Evolutionary conservation across 495 filamentous ascomycete species (phyloP).

Genomic region (Penicillium antarcticum): DNA sequence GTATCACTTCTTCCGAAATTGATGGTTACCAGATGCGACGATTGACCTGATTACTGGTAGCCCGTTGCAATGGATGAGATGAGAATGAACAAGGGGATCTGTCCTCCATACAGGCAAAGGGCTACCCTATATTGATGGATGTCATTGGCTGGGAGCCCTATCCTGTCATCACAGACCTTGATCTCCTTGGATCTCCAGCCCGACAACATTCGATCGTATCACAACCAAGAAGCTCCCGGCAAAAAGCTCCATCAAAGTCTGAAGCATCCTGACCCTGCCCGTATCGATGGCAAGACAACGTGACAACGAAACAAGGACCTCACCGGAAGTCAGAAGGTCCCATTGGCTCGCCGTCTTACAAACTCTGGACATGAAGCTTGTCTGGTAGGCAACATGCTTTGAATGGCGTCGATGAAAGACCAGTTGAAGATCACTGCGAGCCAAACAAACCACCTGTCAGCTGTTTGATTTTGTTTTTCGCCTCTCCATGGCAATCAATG

Average conservation of each 20-base stretch:
- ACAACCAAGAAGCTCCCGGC: constrained; percentile 5
- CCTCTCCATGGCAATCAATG: constrained; percentile 6
- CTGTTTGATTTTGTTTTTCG: not conserved
- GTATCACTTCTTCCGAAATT: constrained; percentile 24
- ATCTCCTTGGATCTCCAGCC: constrained; percentile 12
- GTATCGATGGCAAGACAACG: constrained; percentile 6
- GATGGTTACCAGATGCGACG: constrained; percentile 14
- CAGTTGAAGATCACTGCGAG: constrained; percentile 1
- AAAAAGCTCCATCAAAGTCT: not conserved
- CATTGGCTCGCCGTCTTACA: constrained; percentile 4
- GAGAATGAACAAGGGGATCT: not conserved
- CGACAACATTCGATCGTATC: constrained; percentile 7
- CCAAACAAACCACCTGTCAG: not conserved
- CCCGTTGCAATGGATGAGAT: constrained; percentile 1
- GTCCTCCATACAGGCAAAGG: not conserved
- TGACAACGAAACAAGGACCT: constrained; percentile 3
- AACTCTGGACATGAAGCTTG: constrained; percentile 1
- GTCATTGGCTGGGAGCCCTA: constrained; percentile 3
- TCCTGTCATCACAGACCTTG: constrained; percentile 15
- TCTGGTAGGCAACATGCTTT: constrained; percentile 15
- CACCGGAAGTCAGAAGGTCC: not conserved
- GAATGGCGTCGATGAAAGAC: constrained; percentile 15
- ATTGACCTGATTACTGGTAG: constrained; percentile 14
- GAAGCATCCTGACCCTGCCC: constrained; percentile 3
- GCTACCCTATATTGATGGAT: not conserved